Evolutionary conservation across 1,284 basidiomycete genomes (phyloP), one percentile per base, ranked within the genome.

Genomic region (Sparassis latifolia): DNA sequence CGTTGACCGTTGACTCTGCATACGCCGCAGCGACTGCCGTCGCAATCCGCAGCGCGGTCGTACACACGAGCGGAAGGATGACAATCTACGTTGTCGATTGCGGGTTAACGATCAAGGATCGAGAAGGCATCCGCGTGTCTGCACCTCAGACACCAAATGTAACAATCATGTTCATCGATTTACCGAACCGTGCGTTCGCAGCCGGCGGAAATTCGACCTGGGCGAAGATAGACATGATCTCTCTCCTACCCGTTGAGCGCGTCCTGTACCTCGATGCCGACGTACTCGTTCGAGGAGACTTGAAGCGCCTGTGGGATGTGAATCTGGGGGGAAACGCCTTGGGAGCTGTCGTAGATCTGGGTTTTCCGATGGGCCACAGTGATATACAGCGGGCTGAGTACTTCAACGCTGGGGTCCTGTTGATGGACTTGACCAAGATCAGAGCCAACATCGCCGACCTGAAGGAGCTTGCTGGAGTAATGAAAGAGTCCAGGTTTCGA

Each of bases 351-450:
- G 55, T 61, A 2, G 79, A 82, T 58, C 68, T 81, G n/a, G 79
- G 79, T 2, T 67, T 59, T 52, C 79, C 79, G 0, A 66, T 68
- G 60, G 78, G 80, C 0, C 74, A 77, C 54, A 58, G 62, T 0
- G 65, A 52, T 1, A 38, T 69, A 4, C 56, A 62, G 5, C 51
- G 54, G 37, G 59, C 52, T 0, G 63, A 68, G 4, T 79, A 81
- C 58, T 81, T 81, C 68, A 82, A 81, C 48, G 74, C 77, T 0
- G 80, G 79, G 0, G 75, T 82, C 20, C 58, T 82, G 46, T 61
- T 82, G 9, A 53, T 82, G 51, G 72, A 82, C 60, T 64, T 82
- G 37, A 60, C 74, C 0, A 66, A 64, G 40, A 59, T 70, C 6
- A 65, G 78, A n/a, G 29, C 42, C 5, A 48, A 49, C 3, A 12